phyloP scores from a whole-genome alignment of 495 filamentous ascomycete species.

The Neurospora intermedia region DNA sequence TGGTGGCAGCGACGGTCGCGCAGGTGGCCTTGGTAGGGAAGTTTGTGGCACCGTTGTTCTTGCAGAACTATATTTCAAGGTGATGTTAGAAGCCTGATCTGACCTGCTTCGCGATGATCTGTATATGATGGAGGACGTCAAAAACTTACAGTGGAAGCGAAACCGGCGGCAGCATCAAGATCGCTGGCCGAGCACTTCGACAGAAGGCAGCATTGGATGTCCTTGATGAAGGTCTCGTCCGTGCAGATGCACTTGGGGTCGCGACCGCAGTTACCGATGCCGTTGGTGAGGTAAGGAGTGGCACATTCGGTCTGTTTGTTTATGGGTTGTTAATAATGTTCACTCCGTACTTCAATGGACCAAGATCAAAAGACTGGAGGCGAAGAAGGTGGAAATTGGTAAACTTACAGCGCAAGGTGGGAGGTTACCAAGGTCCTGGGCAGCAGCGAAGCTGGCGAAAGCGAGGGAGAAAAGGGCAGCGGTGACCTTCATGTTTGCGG shows the following conservation, averaged over 20 bases:
- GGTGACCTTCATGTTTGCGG: conserved; percentile 28
- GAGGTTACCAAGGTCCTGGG: conserved; percentile 31
- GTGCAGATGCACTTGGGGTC: conserved; percentile 62
- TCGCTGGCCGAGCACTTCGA: conserved; percentile 41
- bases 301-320: conserved; percentile 47
- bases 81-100: not conserved
- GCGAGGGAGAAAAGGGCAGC: conserved; percentile 21
- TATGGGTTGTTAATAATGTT: not conserved
- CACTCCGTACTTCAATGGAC: not conserved
- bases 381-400: not conserved
- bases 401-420: conserved; percentile 45
- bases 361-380: conserved; percentile 1
- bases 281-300: conserved; percentile 30
- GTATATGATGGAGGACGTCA: no score
- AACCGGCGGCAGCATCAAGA: conserved; percentile 21
- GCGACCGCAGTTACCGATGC: conserved; percentile 43
- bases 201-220: conserved; percentile 58
- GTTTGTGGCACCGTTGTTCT: conserved; percentile 18
- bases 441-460: conserved; percentile 23
- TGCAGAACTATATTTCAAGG: conserved; percentile 21
- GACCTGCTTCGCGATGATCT: no score
- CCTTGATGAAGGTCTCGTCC: conserved; percentile 43
- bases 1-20: conserved; percentile 18
- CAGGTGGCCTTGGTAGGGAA: conserved; percentile 25
- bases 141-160: conserved; percentile 17